These are phyloP conservation scores for Myriangium duriaei DNA, from an alignment of 2,329 filamentous ascomycete species.

Conservation along the genomic window DNA sequence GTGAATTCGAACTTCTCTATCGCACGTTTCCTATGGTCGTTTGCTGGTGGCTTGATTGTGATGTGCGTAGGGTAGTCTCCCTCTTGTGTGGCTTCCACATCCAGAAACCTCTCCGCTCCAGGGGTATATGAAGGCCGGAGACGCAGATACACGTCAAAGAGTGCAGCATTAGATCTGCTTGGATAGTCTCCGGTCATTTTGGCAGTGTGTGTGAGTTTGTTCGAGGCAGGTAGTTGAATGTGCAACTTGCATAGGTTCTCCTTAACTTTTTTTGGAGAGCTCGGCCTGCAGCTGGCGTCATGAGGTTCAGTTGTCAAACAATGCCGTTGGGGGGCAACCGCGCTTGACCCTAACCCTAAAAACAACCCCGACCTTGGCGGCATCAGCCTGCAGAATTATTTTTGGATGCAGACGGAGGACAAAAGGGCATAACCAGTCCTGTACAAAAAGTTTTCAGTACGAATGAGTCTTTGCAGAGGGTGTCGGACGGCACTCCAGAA, in stretches of 20 bases:
- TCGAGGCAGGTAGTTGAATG: background rate
- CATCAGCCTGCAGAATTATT: too few relatives aligned
- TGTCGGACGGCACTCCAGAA: background rate
- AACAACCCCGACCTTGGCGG: too few relatives aligned
- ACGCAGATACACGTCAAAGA: constrained; percentile 88
- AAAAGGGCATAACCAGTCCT: too few relatives aligned
- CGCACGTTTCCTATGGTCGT: constrained; percentile 69
- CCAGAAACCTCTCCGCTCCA: constrained; percentile 56
- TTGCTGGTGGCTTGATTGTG: constrained; percentile 52
- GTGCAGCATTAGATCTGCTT: constrained; percentile 24
- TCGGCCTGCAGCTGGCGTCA: background rate
- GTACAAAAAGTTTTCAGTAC: too few relatives aligned
- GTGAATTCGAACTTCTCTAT: constrained; percentile 94
- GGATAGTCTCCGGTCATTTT: background rate
- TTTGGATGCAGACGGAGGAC: too few relatives aligned
- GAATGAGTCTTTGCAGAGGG: background rate
- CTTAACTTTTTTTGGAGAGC: background rate
- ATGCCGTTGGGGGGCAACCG: background rate
- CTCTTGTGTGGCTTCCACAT: constrained; percentile 48
- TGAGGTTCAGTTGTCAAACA: background rate
- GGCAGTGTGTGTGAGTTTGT: too few relatives aligned
- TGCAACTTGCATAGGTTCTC: constrained; percentile 3
- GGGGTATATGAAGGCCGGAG: constrained; percentile 40
- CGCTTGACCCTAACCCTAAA: too few relatives aligned
- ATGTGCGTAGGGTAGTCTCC: constrained; percentile 35